These are phyloP conservation scores for Solanum chiquidenum DNA, from an alignment of 257 asterid genomes.

Conservation along the genomic window DNA sequence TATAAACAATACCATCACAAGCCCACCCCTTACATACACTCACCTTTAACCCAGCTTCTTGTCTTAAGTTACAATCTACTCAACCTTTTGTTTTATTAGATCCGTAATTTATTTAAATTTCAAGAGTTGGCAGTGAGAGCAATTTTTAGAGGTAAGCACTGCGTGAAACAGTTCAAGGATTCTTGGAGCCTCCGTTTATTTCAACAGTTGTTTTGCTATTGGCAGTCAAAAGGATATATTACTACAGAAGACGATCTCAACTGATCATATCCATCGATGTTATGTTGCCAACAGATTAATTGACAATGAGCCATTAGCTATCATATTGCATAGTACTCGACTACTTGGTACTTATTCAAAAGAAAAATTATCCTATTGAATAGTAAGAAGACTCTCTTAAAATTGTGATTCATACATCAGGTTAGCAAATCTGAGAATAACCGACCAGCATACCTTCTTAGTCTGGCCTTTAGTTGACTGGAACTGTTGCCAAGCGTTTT, in stretches of 20 bases:
- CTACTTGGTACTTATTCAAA: background rate
- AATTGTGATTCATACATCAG: background rate
- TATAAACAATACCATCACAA: background rate
- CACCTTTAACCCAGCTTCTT: background rate
- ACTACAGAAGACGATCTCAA: background rate
- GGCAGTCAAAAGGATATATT: background rate
- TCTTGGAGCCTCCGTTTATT: background rate
- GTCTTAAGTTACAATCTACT: background rate
- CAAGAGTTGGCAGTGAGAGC: background rate
- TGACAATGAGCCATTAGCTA: background rate
- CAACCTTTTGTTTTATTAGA: background rate
- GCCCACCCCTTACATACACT: background rate
- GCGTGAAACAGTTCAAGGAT: background rate
- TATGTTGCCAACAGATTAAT: background rate
- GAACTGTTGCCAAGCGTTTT: slow-evolving; percentile 97
- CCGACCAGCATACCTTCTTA: slow-evolving; percentile 51
- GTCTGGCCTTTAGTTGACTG: slow-evolving; percentile 88
- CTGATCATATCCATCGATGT: background rate
- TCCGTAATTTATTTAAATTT: background rate
- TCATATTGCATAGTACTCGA: background rate
- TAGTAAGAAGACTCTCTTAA: background rate
- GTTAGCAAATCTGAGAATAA: background rate
- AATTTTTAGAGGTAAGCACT: background rate
- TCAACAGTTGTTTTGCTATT: background rate
- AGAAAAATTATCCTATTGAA: background rate